phyloP scores from a whole-genome alignment of 164 flowering plant species.

The Magnolia officinalis region DNA sequence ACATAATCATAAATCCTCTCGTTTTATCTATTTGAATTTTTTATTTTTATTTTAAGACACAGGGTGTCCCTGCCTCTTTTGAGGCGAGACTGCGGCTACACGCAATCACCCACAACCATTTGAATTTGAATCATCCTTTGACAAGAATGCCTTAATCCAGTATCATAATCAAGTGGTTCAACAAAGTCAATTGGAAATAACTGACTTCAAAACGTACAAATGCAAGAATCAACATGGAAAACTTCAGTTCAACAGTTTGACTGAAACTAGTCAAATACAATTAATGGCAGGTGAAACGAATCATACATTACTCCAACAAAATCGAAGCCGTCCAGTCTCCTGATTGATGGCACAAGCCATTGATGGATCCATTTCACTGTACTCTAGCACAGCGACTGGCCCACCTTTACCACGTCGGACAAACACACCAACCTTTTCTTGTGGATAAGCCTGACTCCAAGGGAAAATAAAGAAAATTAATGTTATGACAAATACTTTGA shows the following conservation, averaged over 20 bases:
- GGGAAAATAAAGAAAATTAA: neutral
- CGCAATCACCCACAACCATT: too few relatives aligned
- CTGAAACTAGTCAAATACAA: too few relatives aligned
- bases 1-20: too few relatives aligned
- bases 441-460: constrained; percentile 80
- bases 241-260: neutral
- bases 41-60: too few relatives aligned
- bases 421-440: constrained; percentile 97
- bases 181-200: too few relatives aligned
- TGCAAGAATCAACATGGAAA: neutral
- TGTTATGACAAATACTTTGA: neutral
- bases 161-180: too few relatives aligned
- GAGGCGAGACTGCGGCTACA: too few relatives aligned
- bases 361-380: constrained; percentile 83
- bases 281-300: neutral
- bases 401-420: constrained; percentile 94
- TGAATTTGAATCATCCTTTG: too few relatives aligned
- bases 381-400: constrained; percentile 88
- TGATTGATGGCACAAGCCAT: constrained; percentile 79
- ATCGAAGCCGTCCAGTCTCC: constrained; percentile 91
- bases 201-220: neutral
- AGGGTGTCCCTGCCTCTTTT: too few relatives aligned
- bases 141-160: too few relatives aligned
- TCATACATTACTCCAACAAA: constrained; percentile 96
- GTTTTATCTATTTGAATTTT: too few relatives aligned